These are phyloP conservation scores for Trichoderma sp. DNA, from an alignment of 2,329 filamentous ascomycete genomes.

Conservation along the genomic window DNA sequence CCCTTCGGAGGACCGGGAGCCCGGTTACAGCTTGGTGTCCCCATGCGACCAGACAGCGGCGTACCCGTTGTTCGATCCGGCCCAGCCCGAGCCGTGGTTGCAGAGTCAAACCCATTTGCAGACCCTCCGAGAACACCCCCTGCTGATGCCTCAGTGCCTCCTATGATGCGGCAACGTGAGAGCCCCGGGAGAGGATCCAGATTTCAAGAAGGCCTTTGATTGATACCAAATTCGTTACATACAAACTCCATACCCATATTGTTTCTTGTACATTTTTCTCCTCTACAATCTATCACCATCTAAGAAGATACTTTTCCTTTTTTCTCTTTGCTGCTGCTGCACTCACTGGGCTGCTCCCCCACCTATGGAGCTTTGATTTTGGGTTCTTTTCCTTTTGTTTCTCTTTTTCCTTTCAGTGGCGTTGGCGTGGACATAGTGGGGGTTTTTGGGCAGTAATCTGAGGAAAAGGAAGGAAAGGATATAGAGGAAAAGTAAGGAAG, in stretches of 20 bases:
- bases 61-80: conserved; percentile 63
- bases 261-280: conserved; percentile 7
- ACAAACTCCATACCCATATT: conserved; percentile 6
- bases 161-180: conserved; percentile 36
- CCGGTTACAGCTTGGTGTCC: conserved; percentile 55
- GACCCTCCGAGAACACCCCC: conserved; percentile 30
- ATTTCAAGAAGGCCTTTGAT: conserved; percentile 46
- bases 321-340: neutral
- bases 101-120: conserved; percentile 54
- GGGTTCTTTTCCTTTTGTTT: neutral
- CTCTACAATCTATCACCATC: neutral
- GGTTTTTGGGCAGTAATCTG: conserved; percentile 4
- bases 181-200: conserved; percentile 40
- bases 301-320: neutral
- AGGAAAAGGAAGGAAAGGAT: conserved; percentile 16
- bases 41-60: conserved; percentile 62
- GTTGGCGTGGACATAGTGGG: conserved; percentile 3
- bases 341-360: conserved; percentile 19
- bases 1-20: conserved; percentile 36
- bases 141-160: conserved; percentile 42
- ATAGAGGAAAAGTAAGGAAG: conserved; percentile 18
- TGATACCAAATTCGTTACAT: neutral
- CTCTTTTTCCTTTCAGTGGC: neutral
- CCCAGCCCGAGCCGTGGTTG: conserved; percentile 64
- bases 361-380: conserved; percentile 9